These are phyloP conservation scores for Trichocomaceae sp. DNA, from an alignment of 2,329 filamentous ascomycete genomes.

Conservation along the genomic window DNA sequence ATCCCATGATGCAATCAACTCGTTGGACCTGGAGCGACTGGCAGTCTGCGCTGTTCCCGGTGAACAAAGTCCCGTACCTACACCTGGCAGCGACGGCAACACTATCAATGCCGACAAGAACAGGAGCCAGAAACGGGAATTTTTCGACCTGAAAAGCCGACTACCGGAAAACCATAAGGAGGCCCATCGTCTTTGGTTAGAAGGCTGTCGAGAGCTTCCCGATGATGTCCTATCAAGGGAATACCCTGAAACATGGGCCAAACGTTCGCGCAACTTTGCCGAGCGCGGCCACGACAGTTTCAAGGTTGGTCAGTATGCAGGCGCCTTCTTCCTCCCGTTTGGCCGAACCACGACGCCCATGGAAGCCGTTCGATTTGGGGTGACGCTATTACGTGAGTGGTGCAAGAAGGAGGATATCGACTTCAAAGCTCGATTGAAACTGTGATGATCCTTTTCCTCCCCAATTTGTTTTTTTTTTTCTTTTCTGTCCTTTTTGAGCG, in stretches of 20 bases:
- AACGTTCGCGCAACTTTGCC: constrained; percentile 31
- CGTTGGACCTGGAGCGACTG: constrained; percentile 40
- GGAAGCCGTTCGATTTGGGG: constrained; percentile 42
- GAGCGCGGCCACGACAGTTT: constrained; percentile 30
- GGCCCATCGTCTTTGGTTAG: constrained; percentile 39
- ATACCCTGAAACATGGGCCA: constrained; percentile 42
- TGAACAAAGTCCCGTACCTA: constrained; percentile 35
- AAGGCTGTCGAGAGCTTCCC: constrained; percentile 36
- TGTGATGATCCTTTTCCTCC: constrained; percentile 26
- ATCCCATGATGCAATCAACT: constrained; percentile 41
- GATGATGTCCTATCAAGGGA: constrained; percentile 35
- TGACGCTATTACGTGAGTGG: constrained; percentile 42
- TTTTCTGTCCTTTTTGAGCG: not conserved
- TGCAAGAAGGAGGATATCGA: constrained; percentile 40
- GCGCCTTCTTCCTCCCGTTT: constrained; percentile 39
- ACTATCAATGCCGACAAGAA: constrained; percentile 32
- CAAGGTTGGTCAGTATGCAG: constrained; percentile 30
- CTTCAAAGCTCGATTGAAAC: constrained; percentile 36
- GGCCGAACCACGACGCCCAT: constrained; percentile 36
- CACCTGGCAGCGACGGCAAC: constrained; percentile 39
- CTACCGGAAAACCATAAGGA: constrained; percentile 37
- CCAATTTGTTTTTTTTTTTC: not conserved
- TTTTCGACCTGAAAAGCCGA: constrained; percentile 34
- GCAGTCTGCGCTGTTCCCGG: constrained; percentile 34
- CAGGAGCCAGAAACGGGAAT: constrained; percentile 33